A percentile compares a stretch with the other conserved stretches of the same genome.
Evolutionary conservation across 1,139 yeast species (phyloP).

Genomic region (Blastobotrys arbuscula): DNA sequence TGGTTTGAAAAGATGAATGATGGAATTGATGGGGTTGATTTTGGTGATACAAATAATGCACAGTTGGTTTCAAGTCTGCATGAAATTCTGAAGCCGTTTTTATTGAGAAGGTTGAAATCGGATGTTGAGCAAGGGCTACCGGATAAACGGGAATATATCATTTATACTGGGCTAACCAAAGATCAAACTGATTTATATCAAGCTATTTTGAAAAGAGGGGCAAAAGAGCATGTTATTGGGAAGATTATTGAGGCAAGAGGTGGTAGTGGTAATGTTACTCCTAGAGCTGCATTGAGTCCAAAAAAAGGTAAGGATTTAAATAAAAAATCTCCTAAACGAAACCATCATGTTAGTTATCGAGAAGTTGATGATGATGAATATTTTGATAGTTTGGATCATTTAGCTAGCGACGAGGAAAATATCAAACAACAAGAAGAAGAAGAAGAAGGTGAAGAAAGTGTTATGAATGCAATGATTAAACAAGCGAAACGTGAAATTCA

Average conservation of each 20-base stretch:
- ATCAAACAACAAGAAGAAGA: conserved; percentile 5
- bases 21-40: conserved; percentile 28
- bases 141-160: conserved; percentile 80
- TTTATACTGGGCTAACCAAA: conserved; percentile 63
- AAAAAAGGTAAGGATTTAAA: background rate
- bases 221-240: conserved; percentile 30
- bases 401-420: conserved; percentile 11
- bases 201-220: conserved; percentile 47
- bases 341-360: conserved; percentile 4
- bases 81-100: conserved; percentile 80
- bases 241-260: conserved; percentile 33
- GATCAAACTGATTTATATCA: conserved; percentile 61
- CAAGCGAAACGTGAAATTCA: conserved; percentile 30
- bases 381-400: conserved; percentile 11
- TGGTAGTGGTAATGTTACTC: background rate
- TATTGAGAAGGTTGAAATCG: conserved; percentile 71
- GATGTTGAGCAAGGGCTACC: conserved; percentile 69
- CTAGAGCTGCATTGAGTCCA: background rate
- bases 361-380: conserved; percentile 16
- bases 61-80: conserved; percentile 70
- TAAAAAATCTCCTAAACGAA: background rate
- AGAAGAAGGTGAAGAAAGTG: conserved; percentile 8
- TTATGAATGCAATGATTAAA: conserved; percentile 16
- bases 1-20: conserved; percentile 80
- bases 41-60: conserved; percentile 38